Evolutionary conservation across 1,284 basidiomycete genomes (phyloP), one percentile per base, ranked within the genome.

Genomic region (Boletellus dicymbophilus): DNA sequence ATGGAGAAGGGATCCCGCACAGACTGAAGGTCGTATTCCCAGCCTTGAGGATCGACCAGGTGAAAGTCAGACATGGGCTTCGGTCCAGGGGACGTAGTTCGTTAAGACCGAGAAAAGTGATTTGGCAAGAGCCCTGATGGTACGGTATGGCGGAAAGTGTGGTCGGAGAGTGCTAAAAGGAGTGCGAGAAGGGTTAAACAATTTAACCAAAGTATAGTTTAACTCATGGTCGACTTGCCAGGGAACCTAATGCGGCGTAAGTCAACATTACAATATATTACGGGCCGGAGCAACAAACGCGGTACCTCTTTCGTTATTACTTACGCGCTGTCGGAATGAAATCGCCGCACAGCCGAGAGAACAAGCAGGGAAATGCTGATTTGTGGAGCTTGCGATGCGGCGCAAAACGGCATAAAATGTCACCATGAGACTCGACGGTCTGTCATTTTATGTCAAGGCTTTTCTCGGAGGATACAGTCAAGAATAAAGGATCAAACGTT

Each of bases 11-110:
- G n/a, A n/a, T n/a, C n/a, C 77, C 46, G 46, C 53, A 90, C 88
- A 37, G 90, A 93, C 59, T 94, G 91, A 13, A 94, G 77, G 67
- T 93, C 91, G 59, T 85, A 88, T 58, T 91, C 84, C 82, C 89
- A 93, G 26, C 88, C 89, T 55, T 77, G 75, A 8, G 89, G 87
- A 58, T 91, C 86, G 22, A 91, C 91, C 27, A 88, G 69, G 30
- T 79, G 80, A 62, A 87, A 87, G 63, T 86, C 81, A 34, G 82
- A 70, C 85, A 85, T 86, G 47, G 37, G n/a, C n/a, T n/a, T n/a
- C n/a, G n/a, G n/a, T n/a, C n/a, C n/a, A n/a, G n/a, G n/a, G n/a
- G n/a, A n/a, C n/a, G n/a, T n/a, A n/a, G n/a, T n/a, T n/a, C n/a
- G n/a, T n/a, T n/a, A n/a, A n/a, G n/a, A n/a, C n/a, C n/a, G n/a